Conservation (phyloP, 2,329 filamentous ascomycete genomes). For the Cercospora nicotianae region DNA sequence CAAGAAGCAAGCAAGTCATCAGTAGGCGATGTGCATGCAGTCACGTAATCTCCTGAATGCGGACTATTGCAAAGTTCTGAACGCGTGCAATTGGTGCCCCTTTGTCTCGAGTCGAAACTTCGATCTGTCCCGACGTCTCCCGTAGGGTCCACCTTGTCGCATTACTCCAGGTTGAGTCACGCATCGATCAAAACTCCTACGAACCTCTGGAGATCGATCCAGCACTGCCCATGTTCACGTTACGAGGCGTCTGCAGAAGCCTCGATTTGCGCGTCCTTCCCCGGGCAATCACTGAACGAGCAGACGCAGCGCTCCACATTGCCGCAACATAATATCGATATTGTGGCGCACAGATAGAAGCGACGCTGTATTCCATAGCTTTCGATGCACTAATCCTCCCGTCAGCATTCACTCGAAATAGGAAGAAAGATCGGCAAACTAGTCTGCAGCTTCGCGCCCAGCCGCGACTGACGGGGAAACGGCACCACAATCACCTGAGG, state of each 20-base stretch:
- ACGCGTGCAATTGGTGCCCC: conserved; percentile 3
- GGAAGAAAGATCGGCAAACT: neutral
- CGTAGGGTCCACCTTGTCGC: neutral
- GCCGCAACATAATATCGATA: neutral
- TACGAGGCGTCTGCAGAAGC: neutral
- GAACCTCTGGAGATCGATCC: neutral
- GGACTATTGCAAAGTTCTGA: neutral
- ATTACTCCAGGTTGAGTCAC: neutral
- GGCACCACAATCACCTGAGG: conserved; percentile 2
- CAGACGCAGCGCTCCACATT: neutral
- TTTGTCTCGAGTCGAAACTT: conserved; percentile 7
- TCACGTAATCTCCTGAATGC: neutral
- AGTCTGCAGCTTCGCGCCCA: neutral
- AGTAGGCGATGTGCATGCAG: conserved; percentile 3
- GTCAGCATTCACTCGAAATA: neutral
- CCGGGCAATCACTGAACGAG: neutral
- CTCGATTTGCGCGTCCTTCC: neutral
- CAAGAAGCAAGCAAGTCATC: neutral
- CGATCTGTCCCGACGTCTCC: neutral
- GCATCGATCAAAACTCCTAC: neutral
- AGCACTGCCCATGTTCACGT: neutral
- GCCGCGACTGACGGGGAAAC: neutral
- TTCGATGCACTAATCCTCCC: neutral
- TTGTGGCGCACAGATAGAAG: neutral
- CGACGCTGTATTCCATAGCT: neutral